Base-by-base conservation (phyloP, 345 rosid species). In the Lepidium sativum region DNA sequence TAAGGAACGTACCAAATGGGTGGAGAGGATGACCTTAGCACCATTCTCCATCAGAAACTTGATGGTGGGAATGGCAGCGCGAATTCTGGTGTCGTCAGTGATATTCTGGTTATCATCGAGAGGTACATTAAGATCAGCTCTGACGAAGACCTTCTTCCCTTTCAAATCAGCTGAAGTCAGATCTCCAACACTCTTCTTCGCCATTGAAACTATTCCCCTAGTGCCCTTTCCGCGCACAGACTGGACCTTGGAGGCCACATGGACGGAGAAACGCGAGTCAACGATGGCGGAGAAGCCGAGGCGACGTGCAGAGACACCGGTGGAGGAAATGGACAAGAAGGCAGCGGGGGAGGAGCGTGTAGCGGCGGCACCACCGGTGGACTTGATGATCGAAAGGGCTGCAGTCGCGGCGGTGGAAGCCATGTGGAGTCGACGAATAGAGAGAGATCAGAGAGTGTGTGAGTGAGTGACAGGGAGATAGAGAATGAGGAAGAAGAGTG, bases 91-190 rank as follows among this genome's bases (percentile, higher is more conserved):
- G 55, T 91, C 98, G 58, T 91, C 98, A 13, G 95, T 88, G 71
- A 91, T 88, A 34, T 77, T 86, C 83, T 83, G 96, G 73, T 59
- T 85, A 35, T 88, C 96, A 72, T 91, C 96, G 35, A 91, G 76
- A 54, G 98, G 98, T 44, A 91, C 98, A 76, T 91, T 91, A 60
- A 91, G 79, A 61, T 91, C 96, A 60, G 84, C 98, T 70, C 98
- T 81, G 41, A 91, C 96, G 60, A 88, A 86, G 38, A 88, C 98
- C 61, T 69, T 91, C 84, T 91, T 91, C 74, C 95, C 98, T 58
- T 91, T 88, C 84, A 88, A 77, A 58, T 84, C 96, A 4, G 89
- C 73, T 0, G 50, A 79, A 3, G 73, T 74, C 78, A 91, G 63
- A 58, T 84, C 94, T 31, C 91, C 94, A 1, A 88, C 91, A 53